Evolutionary conservation across 352 stramenopile genomes (phyloP).

Genomic region (Phytophthora pseudosyringae): DNA sequence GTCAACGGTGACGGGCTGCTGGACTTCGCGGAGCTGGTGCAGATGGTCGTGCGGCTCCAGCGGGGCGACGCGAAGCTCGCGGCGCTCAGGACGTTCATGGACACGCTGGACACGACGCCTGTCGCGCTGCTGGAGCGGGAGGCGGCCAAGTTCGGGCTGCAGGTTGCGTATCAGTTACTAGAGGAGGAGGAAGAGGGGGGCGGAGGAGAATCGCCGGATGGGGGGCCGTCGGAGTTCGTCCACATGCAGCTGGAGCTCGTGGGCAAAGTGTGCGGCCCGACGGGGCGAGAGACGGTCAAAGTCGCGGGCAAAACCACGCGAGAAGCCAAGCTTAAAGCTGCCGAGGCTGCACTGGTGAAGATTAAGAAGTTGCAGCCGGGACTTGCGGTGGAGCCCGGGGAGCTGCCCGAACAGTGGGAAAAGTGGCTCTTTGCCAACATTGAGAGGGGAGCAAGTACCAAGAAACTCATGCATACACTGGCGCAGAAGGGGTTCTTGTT

Average conservation of each 20-base stretch:
- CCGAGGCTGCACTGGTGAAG: slow-evolving; percentile 56
- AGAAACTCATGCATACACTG: slow-evolving; percentile 63
- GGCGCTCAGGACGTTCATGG: slow-evolving; percentile 52
- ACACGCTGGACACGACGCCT: slow-evolving; percentile 65
- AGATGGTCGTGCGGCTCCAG: slow-evolving; percentile 63
- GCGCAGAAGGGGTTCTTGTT: slow-evolving; percentile 67
- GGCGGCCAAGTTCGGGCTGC: slow-evolving; percentile 61
- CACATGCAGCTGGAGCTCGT: slow-evolving; percentile 59
- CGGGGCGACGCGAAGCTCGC: slow-evolving; percentile 55
- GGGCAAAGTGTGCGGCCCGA: slow-evolving; percentile 58
- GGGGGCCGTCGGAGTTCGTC: slow-evolving; percentile 16
- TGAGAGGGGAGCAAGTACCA: slow-evolving; percentile 46
- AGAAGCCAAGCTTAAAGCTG: slow-evolving; percentile 79
- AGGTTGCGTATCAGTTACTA: slow-evolving; percentile 56
- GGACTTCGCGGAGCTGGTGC: slow-evolving; percentile 65
- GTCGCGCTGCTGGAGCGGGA: slow-evolving; percentile 70
- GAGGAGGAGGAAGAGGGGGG: slow-evolving; percentile 49
- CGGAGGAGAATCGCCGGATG: not conserved
- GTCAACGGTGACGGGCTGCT: slow-evolving; percentile 65
- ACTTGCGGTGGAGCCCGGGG: slow-evolving; percentile 54
- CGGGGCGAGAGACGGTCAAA: slow-evolving; percentile 45
- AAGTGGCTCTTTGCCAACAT: slow-evolving; percentile 73
- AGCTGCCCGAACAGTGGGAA: slow-evolving; percentile 62
- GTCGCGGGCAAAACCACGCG: slow-evolving; percentile 58
- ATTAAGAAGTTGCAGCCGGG: slow-evolving; percentile 71